Conservation (phyloP, 306 rosid species). For the Malus asiatica region DNA sequence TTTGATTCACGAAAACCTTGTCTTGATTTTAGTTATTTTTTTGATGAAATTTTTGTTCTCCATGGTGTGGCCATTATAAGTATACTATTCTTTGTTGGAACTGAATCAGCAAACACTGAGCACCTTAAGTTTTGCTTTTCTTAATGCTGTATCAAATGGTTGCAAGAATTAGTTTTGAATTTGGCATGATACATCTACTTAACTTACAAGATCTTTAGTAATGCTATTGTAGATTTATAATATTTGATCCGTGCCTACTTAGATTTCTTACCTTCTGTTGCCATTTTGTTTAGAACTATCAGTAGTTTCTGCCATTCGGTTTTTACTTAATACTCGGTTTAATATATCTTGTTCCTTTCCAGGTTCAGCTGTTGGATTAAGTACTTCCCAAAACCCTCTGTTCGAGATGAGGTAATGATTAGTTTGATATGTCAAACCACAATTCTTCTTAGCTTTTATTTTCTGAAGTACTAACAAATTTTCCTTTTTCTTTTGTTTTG, state of each 20-base stretch:
- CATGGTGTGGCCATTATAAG: not conserved
- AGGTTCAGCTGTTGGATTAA: not conserved
- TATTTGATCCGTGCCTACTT: not conserved
- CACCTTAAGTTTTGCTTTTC: not conserved
- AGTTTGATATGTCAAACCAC: not conserved
- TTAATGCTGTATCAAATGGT: not conserved
- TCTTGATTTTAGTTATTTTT: not conserved
- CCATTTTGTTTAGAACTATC: not conserved
- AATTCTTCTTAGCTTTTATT: not conserved
- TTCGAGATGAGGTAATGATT: conserved; percentile 18
- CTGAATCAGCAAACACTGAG: not conserved
- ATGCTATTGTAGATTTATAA: not conserved
- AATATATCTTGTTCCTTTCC: not conserved
- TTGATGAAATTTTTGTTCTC: not conserved
- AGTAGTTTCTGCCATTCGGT: not conserved
- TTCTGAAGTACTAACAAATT: not conserved
- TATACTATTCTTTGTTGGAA: not conserved
- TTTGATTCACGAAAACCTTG: not conserved
- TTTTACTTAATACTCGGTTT: not conserved
- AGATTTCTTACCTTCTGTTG: not conserved
- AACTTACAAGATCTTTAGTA: not conserved
- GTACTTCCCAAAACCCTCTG: not conserved
- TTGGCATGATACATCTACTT: not conserved
- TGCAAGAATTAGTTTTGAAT: not conserved
- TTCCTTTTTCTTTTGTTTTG: not conserved